Evolutionary conservation across 2,329 filamentous ascomycete genomes (phyloP), one percentile per base, ranked within the genome.

Genomic region (Pseudogymnoascus sp.): DNA sequence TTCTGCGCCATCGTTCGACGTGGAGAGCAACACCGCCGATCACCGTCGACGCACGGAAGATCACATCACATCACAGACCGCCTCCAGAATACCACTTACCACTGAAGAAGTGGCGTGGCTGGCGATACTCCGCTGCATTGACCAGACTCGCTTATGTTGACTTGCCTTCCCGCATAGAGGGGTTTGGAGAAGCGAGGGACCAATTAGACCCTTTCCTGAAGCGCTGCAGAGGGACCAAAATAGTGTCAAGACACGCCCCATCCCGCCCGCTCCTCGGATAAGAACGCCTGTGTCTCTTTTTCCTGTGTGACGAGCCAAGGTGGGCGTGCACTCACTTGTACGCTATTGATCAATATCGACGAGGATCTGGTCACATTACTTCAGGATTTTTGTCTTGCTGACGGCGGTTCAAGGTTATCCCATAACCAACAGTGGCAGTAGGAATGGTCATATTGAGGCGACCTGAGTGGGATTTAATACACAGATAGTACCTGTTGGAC

Each of bases 81-180:
- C 26, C 21, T 33, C 26, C 9, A 12, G 8, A 52, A 7, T 12
- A 13, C 45, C 45, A 33, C 45, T 52, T 12, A 13, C 45, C 45
- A 33, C 45, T 52, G 45, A 52, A 52, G n/a, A 52, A 52, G 26
- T 52, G 45, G 45, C 26, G 45, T 52, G 45, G 45, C 45, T 52
- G 45, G 45, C 26, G 26, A 52, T 52, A 12, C 45, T 30, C 5
- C 45, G 18, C 45, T 52, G n/a, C 13, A 30, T 30, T 52, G 45
- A 52, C 23, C 23, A 52, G 23, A 30, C 45, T 52, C n/a, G 45
- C n/a, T 9, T 52, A 15, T 52, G 45, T 30, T 33, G 45, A 52
- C 45, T 52, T 30, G 45, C 45, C 5, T 26, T 7, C 33, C 45
- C 26, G 8, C 26, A 30, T 52, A 2, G 41, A 52, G 45, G 45